These are phyloP conservation scores for Seiridium cupressi DNA, from an alignment of 2,329 filamentous ascomycete genomes.

Conservation along the genomic window DNA sequence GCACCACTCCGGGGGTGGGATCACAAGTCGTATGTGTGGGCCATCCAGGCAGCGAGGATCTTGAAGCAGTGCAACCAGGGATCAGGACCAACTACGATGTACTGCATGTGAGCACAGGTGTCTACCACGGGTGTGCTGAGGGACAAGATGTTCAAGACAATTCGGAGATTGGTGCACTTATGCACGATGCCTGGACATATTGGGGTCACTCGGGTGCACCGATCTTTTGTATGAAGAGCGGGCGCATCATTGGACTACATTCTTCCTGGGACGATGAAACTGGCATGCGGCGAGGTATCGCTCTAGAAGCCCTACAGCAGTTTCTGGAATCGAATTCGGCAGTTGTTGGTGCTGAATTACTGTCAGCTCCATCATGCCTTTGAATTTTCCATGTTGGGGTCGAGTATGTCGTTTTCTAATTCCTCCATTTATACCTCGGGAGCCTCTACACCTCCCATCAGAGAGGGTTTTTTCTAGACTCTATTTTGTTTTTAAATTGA, in stretches of 20 bases:
- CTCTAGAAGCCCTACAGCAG: conserved; percentile 38
- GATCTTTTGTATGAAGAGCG: conserved; percentile 36
- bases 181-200: conserved; percentile 56
- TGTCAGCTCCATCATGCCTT: too few species aligned
- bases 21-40: conserved; percentile 29
- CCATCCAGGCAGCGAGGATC: conserved; percentile 36
- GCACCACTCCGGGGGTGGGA: background rate
- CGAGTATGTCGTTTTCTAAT: too few species aligned
- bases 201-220: conserved; percentile 55
- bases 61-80: conserved; percentile 36
- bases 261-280: conserved; percentile 53
- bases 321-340: conserved; percentile 26
- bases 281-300: conserved; percentile 47
- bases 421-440: too few species aligned
- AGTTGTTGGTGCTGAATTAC: too few species aligned
- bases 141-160: conserved; percentile 47
- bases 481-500: too few species aligned
- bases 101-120: conserved; percentile 42
- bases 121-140: conserved; percentile 35
- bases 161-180: conserved; percentile 48
- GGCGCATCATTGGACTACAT: conserved; percentile 46
- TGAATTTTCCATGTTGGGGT: too few species aligned
- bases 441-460: too few species aligned
- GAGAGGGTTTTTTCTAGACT: too few species aligned
- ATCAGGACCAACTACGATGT: conserved; percentile 42